Evolutionary conservation across 768 basidiomycete species (phyloP), one percentile per base, ranked within the genome.

Genomic region (Asterophora lycoperdoides): DNA sequence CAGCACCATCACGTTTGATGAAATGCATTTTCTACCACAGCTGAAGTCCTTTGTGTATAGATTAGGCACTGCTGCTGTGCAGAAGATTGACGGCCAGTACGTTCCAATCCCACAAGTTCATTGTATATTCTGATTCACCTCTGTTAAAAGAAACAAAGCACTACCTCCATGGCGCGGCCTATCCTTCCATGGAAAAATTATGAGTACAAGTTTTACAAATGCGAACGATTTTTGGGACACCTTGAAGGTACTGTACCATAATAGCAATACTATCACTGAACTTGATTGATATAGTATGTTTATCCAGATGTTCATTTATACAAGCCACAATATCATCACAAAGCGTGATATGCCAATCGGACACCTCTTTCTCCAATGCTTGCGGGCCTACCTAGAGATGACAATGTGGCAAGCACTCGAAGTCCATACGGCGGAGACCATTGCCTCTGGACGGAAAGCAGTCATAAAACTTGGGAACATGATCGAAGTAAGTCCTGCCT

Each of bases 1-100:
- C 43, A 15, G 30, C 4, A 64, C 69, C 23, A 18, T 68, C 3
- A 68, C 67, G 8, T 75, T 67, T 44, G 74, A 78, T 53, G 56
- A 56, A 2, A 59, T 76, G 11, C 75, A 77, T 52, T 45, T 23
- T 74, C 0, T 65, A 59, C 18, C 26, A 14, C 5, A 65, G 23
- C 5, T 69, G 9, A 61, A 66, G 48, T 35, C 20, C 4, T 37
- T 60, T 37, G 26, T 69, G 1, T 44, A 52, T 0, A 37, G 15
- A 0, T 51, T 59, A 8, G 56, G 59, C 4, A 28, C 47, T 4
- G 36, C 45, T 1, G 19, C 36, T 14, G 49, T 47, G 2, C 42
- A 61, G 5, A 43, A 60, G 36, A 41, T 59, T 34, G 58, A 64
- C 41, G 37, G 55, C n/a, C 58, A 61, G 69, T 70, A 56, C 3